Evolutionary conservation across 768 basidiomycete species (phyloP).

Genomic region (Crassisporium funariophilum): DNA sequence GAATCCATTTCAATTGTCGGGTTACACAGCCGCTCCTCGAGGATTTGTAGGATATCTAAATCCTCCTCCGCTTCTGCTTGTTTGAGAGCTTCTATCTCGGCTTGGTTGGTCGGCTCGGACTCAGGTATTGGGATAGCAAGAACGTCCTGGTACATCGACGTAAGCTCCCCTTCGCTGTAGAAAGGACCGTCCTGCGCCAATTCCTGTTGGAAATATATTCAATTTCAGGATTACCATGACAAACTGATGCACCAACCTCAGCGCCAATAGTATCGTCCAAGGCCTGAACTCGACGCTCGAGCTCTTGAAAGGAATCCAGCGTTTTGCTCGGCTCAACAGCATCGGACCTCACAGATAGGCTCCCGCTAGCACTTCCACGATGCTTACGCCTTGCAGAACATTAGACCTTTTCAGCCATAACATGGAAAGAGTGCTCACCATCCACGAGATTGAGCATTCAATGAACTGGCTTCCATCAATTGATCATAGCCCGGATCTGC

Average conservation of each 20-base stretch:
- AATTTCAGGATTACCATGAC: constrained; percentile 1
- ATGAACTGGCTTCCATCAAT: neutral
- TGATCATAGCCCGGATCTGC: neutral
- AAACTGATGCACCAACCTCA: constrained; percentile 28
- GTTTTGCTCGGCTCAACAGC: constrained; percentile 1
- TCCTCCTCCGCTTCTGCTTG: constrained; percentile 33
- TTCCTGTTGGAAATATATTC: constrained; percentile 23
- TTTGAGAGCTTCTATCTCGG: constrained; percentile 15
- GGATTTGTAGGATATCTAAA: constrained; percentile 30
- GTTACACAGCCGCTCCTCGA: constrained; percentile 36
- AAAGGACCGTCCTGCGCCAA: constrained; percentile 30
- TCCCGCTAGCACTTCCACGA: neutral
- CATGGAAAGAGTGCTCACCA: neutral
- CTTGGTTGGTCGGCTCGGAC: constrained; percentile 6
- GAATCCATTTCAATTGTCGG: constrained; percentile 7
- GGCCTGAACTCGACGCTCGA: constrained; percentile 38
- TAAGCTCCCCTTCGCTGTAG: constrained; percentile 46
- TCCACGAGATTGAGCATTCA: neutral
- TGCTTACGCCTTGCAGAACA: neutral
- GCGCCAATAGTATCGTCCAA: constrained; percentile 37
- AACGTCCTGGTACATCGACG: constrained; percentile 46
- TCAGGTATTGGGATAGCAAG: constrained; percentile 33
- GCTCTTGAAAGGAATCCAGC: constrained; percentile 27
- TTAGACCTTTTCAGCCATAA: neutral
- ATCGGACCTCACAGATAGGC: constrained; percentile 8